Evolutionary conservation across 192 early-diverging fungal genomes (phyloP), one percentile per base, ranked within the genome.

Genomic region (Entomortierella lignicola): DNA sequence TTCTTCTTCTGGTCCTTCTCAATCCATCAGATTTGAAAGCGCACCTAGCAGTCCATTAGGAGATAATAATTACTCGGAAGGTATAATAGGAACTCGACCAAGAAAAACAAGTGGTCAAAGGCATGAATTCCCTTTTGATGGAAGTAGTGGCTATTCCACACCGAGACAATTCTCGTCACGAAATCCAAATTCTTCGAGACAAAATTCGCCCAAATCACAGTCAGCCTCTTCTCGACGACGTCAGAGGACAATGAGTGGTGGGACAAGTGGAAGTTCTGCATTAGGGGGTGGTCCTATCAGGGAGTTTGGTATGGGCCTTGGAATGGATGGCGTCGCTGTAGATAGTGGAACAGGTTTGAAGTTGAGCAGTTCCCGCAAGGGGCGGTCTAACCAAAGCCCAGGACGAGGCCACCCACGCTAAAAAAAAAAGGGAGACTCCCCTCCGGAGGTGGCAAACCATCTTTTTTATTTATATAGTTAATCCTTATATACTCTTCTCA

Each of bases 241-340:
- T 8, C 72, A 77, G 34, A 52, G 72, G 34, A 63, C 72, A 3
- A 56, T 55, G 55, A 77, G 72, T 30, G 66, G 64, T 39, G 65
- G 72, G 6, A 63, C 60, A 2, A 52, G 64, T 18, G 50, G 44
- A 13, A 77, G 72, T 47, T 77, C 50, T 50, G 64, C 50, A 18
- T n/a, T n/a, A n/a, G n/a, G n/a, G n/a, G n/a, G n/a, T n/a, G 71
- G 55, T 3, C 52, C 63, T 26, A 63, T 63, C 21, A 26, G 34
- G 26, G 65, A 77, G 54, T 77, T 77, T 68, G 72, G 72, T 0
- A 54, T 77, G 64, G 72, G 72, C 5, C 72, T 77, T 56, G 72
- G 65, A 4, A 68, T 68, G 66, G 72, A 77, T 32, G 72, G 72
- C n/a, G 54, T 77, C 18, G 65, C 56, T 8, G 59, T 54, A 26